Conservation (phyloP, 768 basidiomycete genomes). For the Boletus eberwhitei region DNA sequence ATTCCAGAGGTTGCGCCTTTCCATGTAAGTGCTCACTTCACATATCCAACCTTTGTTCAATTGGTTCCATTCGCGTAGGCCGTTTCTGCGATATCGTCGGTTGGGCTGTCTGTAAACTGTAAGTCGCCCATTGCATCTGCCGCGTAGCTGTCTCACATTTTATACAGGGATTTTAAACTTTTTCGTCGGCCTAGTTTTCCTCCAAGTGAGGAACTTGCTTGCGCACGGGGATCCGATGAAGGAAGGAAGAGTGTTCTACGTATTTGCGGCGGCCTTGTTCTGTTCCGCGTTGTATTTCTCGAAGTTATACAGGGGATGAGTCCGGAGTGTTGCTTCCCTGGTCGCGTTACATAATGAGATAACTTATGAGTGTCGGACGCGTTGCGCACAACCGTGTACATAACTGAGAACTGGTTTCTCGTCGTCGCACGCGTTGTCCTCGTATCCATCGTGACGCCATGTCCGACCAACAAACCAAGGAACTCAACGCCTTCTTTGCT, state of each 20-base stretch:
- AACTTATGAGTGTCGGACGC: not conserved
- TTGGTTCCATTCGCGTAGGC: constrained; percentile 41
- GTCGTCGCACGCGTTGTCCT: constrained; percentile 1
- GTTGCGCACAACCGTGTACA: not conserved
- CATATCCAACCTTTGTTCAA: not conserved
- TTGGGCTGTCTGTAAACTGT: constrained; percentile 74
- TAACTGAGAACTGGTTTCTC: constrained; percentile 6
- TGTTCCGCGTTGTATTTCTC: constrained; percentile 21
- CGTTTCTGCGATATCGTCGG: constrained; percentile 75
- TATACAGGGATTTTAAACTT: constrained; percentile 79
- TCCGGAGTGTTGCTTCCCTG: not conserved
- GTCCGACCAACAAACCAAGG: constrained; percentile 48
- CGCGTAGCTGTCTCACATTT: not conserved
- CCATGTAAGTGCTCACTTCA: constrained; percentile 47
- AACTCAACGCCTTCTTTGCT: constrained; percentile 77
- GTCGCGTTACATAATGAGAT: constrained; percentile 24
- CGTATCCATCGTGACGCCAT: constrained; percentile 17
- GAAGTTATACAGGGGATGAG: constrained; percentile 26
- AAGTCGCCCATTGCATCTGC: constrained; percentile 22
- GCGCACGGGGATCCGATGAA: constrained; percentile 55
- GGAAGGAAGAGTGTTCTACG: constrained; percentile 86
- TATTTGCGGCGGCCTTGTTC: constrained; percentile 64
- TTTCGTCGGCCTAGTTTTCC: constrained; percentile 76
- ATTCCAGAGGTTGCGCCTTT: constrained; percentile 85
- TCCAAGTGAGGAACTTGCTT: constrained; percentile 77